phyloP scores from a whole-genome alignment of 768 basidiomycete species.

The Chalciporus piperatus region DNA sequence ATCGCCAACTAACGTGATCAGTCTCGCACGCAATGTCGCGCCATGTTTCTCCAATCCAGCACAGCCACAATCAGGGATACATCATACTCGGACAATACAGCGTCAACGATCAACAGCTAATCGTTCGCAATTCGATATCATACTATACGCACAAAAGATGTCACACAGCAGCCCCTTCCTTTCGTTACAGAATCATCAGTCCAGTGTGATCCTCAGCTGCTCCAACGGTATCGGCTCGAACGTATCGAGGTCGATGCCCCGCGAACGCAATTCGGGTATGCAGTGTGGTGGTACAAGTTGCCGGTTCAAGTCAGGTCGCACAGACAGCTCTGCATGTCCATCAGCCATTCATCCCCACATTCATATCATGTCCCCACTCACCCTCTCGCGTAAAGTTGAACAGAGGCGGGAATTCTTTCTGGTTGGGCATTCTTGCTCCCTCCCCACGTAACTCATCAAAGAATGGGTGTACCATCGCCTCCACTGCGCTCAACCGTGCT shows the following conservation, averaged over 20 bases:
- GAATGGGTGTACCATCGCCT: constrained; percentile 93
- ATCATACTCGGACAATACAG: constrained; percentile 28
- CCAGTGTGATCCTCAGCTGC: constrained; percentile 90
- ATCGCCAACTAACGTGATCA: no score
- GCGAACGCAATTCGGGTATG: constrained; percentile 83
- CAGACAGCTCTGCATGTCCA: constrained; percentile 75
- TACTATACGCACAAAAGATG: constrained; percentile 37
- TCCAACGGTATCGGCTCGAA: constrained; percentile 98
- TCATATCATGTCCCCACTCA: constrained; percentile 38
- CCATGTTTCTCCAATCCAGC: constrained; percentile 13
- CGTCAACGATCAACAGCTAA: constrained; percentile 20
- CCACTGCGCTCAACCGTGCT: constrained; percentile 83
- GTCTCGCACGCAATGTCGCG: constrained; percentile 34
- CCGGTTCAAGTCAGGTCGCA: constrained; percentile 91
- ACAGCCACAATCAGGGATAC: constrained; percentile 20
- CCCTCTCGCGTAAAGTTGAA: constrained; percentile 98
- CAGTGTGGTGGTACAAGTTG: constrained; percentile 88
- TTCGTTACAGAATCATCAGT: constrained; percentile 50
- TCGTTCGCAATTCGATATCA: constrained; percentile 34
- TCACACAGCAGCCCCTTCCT: constrained; percentile 20
- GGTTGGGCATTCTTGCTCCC: constrained; percentile 93
- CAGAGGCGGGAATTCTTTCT: constrained; percentile 90
- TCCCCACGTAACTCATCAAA: constrained; percentile 94
- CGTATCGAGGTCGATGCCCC: constrained; percentile 82
- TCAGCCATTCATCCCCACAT: not conserved